Base-by-base conservation (phyloP, 305 asterid genomes). In the Euphrasia arctica region DNA sequence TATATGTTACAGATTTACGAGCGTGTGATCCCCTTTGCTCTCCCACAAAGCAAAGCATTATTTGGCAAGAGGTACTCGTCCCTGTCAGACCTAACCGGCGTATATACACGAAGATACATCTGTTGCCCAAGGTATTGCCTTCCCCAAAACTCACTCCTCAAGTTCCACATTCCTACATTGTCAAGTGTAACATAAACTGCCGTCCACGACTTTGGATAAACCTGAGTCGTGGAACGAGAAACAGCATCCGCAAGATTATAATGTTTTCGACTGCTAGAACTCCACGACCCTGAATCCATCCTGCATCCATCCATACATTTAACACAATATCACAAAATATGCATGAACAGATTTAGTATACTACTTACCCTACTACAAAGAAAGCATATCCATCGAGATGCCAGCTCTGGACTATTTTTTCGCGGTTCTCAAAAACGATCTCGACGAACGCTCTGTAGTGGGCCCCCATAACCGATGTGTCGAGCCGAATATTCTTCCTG, bases 161-260 rank as follows among this genome's bases (percentile, higher is more conserved):
- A 41, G 70, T 87, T 87, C 95, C 95, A 87, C 93, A 87, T 85
- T 67, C 93, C 95, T 13, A 74, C 90, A 65, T 87, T 87, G 73
- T 87, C 93, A 9, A 85, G 87, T 50, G 93, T 74, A 15, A 79
- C 70, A 50, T 78, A 87, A 6, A 87, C 42, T 18, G 90, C 88
- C 4, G 95, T 83, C 95, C 95, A 87, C 45, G 90, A 79, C 64
- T 52, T 78, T 9, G 93, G 93, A 75, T 87, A 87, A 49, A 87
- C 95, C 92, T 87, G 94, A 51, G 67, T 80, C 3, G 90, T 88
- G 69, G 80, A 80, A 13, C 95, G 94, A 0, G 74, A 75, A 65
- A 85, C 74, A 32, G 91, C 92, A 58, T 85, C 95, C 8, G 27
- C 54, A 32, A 88, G 94, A 70, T 88, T 85, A 64, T 85, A 88